These are phyloP conservation scores for Ogataea hybrid DNA, from an alignment of 1,139 yeast genomes.

Conservation along the genomic window DNA sequence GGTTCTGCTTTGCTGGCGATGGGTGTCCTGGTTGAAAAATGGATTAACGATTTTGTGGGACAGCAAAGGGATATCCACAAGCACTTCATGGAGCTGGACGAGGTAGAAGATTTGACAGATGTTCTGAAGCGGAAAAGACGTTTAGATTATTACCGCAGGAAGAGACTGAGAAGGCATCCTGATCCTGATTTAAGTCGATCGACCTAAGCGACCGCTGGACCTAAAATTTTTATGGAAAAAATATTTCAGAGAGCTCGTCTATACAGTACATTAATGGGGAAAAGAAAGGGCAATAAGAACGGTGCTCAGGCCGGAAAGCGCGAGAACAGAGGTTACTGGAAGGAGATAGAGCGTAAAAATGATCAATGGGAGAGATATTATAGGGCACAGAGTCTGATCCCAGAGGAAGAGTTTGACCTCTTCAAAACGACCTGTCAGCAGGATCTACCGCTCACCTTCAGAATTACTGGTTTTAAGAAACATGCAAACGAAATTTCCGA, in stretches of 20 bases:
- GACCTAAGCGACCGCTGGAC: slow-evolving; percentile 4
- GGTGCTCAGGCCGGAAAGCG: slow-evolving; percentile 32
- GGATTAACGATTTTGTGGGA: slow-evolving; percentile 47
- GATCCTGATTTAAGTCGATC: slow-evolving; percentile 4
- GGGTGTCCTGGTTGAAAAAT: slow-evolving; percentile 50
- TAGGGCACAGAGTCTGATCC: slow-evolving; percentile 63
- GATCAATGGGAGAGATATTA: slow-evolving; percentile 90
- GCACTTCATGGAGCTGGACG: slow-evolving; percentile 15
- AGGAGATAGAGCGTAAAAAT: slow-evolving; percentile 70
- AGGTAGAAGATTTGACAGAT: slow-evolving; percentile 13
- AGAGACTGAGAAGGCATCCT: slow-evolving; percentile 4
- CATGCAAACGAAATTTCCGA: slow-evolving; percentile 66
- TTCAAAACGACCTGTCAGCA: slow-evolving; percentile 79
- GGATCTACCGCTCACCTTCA: slow-evolving; percentile 86
- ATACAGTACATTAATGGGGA: slow-evolving; percentile 26
- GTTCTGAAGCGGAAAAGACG: slow-evolving; percentile 10
- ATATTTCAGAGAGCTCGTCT: slow-evolving; percentile 5
- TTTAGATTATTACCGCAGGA: slow-evolving; percentile 9
- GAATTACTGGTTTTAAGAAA: slow-evolving; percentile 85
- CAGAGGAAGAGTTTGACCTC: slow-evolving; percentile 71
- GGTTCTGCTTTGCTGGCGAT: slow-evolving; percentile 53
- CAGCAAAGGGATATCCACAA: slow-evolving; percentile 24
- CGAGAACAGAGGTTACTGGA: slow-evolving; percentile 48
- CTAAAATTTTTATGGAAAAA: slow-evolving; percentile 10
- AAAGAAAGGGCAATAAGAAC: slow-evolving; percentile 26